Evolutionary conservation across 805 yeast species (phyloP), one percentile per base, ranked within the genome.

Genomic region (Sugiyamaella mastotermitis): DNA sequence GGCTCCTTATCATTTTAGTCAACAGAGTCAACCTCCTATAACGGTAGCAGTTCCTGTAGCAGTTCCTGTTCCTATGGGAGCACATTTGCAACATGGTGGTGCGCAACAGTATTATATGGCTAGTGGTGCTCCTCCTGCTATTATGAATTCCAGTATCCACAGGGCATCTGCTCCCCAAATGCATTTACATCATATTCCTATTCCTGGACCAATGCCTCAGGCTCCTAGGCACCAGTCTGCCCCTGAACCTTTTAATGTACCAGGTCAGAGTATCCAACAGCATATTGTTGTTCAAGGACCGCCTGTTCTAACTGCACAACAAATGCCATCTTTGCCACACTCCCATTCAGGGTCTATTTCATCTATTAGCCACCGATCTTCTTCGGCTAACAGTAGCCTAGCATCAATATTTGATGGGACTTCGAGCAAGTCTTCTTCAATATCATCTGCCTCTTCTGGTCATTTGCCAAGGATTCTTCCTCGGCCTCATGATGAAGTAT

Each of bases 381-480:
- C 9, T 22, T 7, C 24, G 10, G 24, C 10, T 7, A 10, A 7
- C 24, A 10, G 24, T 22, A 7, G 7, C 24, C 24, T 10, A 22
- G 9, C 10, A 10, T 22, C 10, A 22, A 10, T 10, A 22, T 7
- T 22, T 22, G 9, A 7, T 22, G 10, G 24, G 9, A 22, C 10
- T 22, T 7, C 24, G 24, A 22, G 9, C 24, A 22, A 10, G 7
- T 9, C 24, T 35, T 16, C 30, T 13, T 18, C 29, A 31, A 16
- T 31, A 20, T 37, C 40, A 11, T 37, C 40, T 3, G 19, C 31
- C 3, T 16, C 34, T 13, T 31, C 35, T n/a, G 30, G 35, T 14
- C 17, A 15, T 16, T 20, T 45, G 22, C 48, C 48, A 14, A 33
- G 48, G 9, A 45, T 45, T 28, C 33, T 45, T 5, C 43, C 48